Conservation (phyloP, 768 basidiomycete genomes). For the Lentinus brumalis region DNA sequence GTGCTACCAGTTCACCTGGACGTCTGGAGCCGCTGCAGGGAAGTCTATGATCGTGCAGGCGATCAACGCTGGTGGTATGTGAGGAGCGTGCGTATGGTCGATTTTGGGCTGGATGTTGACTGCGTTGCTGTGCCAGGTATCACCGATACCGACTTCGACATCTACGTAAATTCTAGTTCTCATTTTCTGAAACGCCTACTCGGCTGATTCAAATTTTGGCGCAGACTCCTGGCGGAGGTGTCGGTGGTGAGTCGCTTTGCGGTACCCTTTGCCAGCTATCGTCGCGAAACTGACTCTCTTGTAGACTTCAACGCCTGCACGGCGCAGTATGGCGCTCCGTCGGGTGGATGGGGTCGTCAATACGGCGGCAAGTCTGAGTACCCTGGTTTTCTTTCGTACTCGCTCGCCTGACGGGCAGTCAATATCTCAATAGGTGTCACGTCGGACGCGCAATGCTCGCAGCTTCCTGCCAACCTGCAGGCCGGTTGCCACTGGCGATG, state of each 20-base stretch:
- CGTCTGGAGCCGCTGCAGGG: conserved; percentile 25
- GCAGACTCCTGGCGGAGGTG: conserved; percentile 28
- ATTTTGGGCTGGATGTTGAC: neutral
- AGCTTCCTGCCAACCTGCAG: conserved; percentile 26
- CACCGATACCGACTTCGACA: conserved; percentile 20
- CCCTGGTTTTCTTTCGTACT: neutral
- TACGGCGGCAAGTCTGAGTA: conserved; percentile 10
- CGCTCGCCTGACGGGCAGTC: neutral
- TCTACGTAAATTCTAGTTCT: conserved; percentile 1
- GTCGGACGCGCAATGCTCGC: conserved; percentile 24
- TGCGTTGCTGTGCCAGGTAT: neutral
- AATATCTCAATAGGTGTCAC: conserved; percentile 17
- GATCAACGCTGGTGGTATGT: conserved; percentile 27
- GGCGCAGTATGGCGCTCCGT: conserved; percentile 23
- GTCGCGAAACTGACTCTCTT: neutral
- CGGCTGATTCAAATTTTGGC: neutral
- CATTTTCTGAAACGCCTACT: neutral
- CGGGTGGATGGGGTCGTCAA: conserved; percentile 17
- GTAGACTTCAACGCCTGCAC: conserved; percentile 23
- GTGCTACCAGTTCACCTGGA: conserved; percentile 30
- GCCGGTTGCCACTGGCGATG: conserved; percentile 31
- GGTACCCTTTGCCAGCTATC: neutral
- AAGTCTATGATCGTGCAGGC: conserved; percentile 30
- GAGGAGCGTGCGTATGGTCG: neutral
- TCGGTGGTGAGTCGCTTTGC: conserved; percentile 12